Conservation (phyloP, 73 alveolate species). For the Paramecium sonneborni region DNA sequence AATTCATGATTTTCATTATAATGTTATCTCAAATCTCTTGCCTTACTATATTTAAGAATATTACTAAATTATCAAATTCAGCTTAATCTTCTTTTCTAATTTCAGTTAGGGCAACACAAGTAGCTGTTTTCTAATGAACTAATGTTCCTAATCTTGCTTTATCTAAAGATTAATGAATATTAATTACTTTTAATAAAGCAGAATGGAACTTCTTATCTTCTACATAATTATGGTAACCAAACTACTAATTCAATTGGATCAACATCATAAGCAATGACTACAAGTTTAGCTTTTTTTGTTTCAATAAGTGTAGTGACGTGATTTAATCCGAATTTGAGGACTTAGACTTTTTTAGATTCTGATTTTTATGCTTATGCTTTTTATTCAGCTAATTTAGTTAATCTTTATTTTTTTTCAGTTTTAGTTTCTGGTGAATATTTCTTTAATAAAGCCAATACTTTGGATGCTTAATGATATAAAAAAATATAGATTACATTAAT, state of each 20-base stretch:
- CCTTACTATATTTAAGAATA: not conserved
- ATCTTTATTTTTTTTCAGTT: slow-evolving; percentile 78
- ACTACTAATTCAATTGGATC: slow-evolving; percentile 98
- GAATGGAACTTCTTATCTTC: slow-evolving; percentile 95
- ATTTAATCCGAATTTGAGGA: slow-evolving; percentile 97
- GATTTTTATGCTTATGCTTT: slow-evolving; percentile 86
- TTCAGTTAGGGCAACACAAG: slow-evolving; percentile 97
- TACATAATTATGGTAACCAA: slow-evolving; percentile 97
- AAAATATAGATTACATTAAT: slow-evolving; percentile 24
- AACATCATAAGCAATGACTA: slow-evolving; percentile 98
- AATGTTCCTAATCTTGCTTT: slow-evolving; percentile 97
- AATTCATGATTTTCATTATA: slow-evolving; percentile 75
- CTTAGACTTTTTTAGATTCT: slow-evolving; percentile 87
- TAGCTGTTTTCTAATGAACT: slow-evolving; percentile 98
- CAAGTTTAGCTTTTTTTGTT: slow-evolving; percentile 97
- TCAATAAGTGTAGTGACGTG: slow-evolving; percentile 98
- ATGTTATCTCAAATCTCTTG: slow-evolving; percentile 55
- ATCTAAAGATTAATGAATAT: slow-evolving; percentile 11
- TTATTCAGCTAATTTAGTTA: slow-evolving; percentile 88
- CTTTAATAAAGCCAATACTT: slow-evolving; percentile 81
- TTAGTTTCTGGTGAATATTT: slow-evolving; percentile 94
- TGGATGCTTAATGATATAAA: slow-evolving; percentile 62
- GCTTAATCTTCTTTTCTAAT: slow-evolving; percentile 94
- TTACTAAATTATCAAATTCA: slow-evolving; percentile 73
- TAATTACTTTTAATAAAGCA: slow-evolving; percentile 83